Percentiles rank a stretch among this genome's conserved stretches.
Conservation (phyloP, 2,329 filamentous ascomycete genomes). For the Hypoxylon sp. region DNA sequence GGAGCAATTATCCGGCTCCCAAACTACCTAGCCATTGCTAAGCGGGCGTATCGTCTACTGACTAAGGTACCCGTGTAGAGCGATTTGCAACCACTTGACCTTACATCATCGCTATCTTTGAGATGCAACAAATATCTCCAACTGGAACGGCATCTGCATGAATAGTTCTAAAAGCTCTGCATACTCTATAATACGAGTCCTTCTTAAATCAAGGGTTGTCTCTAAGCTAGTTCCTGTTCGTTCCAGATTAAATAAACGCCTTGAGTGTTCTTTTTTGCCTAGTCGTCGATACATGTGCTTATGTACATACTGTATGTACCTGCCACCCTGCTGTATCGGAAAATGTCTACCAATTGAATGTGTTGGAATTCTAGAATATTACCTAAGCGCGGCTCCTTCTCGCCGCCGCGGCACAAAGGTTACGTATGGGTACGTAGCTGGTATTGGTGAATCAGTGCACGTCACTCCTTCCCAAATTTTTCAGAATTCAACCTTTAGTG, state of each 20-base stretch:
- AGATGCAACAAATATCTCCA: slow-evolving; percentile 6
- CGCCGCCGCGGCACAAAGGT: not conserved
- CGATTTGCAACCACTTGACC: slow-evolving; percentile 15
- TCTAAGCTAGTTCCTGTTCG: not conserved
- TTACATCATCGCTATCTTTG: slow-evolving; percentile 27
- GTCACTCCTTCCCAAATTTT: slow-evolving; percentile 39
- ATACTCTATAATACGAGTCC: not conserved
- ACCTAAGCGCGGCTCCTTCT: slow-evolving; percentile 35
- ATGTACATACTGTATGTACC: not conserved
- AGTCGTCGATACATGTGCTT: not conserved
- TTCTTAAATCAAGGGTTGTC: not conserved
- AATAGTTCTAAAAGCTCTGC: not conserved
- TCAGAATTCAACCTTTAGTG: slow-evolving; percentile 34
- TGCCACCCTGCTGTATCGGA: slow-evolving; percentile 8
- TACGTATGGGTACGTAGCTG: slow-evolving; percentile 17
- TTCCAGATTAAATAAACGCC: not conserved
- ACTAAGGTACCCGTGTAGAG: too few relatives aligned
- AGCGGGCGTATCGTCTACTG: slow-evolving; percentile 7
- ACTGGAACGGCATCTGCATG: not conserved
- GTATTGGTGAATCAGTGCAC: slow-evolving; percentile 20
- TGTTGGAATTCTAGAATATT: slow-evolving; percentile 25
- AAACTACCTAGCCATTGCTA: not conserved
- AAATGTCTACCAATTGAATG: slow-evolving; percentile 12
- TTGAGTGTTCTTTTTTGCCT: not conserved
- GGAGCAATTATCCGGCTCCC: slow-evolving; percentile 25